These are phyloP conservation scores for Cyathus pygmaeus DNA, from an alignment of 1,284 basidiomycete species.

Conservation along the genomic window DNA sequence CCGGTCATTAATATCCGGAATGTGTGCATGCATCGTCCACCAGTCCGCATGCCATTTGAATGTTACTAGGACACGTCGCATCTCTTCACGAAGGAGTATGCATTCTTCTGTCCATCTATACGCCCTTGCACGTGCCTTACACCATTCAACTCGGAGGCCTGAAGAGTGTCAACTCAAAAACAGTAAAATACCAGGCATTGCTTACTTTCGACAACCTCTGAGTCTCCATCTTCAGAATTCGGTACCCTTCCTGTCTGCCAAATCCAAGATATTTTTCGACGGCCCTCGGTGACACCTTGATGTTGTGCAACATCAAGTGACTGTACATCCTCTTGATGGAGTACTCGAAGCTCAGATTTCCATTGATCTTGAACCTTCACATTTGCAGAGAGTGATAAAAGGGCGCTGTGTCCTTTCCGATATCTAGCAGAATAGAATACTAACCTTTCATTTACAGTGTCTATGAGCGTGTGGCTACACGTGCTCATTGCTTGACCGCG, in stretches of 20 bases:
- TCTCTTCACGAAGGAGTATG: conserved; percentile 8
- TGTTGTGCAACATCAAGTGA: not conserved
- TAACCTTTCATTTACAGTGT: not conserved
- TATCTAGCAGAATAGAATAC: not conserved
- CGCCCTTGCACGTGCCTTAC: conserved; percentile 1
- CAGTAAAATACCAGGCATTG: not conserved
- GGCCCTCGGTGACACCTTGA: not conserved
- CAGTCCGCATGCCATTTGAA: conserved; percentile 4
- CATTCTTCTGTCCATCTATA: conserved; percentile 2
- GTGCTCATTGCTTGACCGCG: not conserved
- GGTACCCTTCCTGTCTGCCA: not conserved
- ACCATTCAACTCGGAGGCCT: conserved; percentile 6
- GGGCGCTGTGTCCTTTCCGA: conserved; percentile 7
- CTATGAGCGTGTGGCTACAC: not conserved
- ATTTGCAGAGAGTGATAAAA: not conserved
- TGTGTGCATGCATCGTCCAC: conserved; percentile 1
- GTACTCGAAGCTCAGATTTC: not conserved
- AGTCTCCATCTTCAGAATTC: not conserved
- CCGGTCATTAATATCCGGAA: not conserved
- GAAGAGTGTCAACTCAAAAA: not conserved
- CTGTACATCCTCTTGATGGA: not conserved
- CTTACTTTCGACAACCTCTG: not conserved
- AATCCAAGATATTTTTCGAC: not conserved
- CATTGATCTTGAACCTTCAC: not conserved
- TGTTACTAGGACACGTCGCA: conserved; percentile 1